These are phyloP conservation scores for Gracilariopsis chorda DNA, from an alignment of 23 red algal genomes.

Conservation along the genomic window DNA sequence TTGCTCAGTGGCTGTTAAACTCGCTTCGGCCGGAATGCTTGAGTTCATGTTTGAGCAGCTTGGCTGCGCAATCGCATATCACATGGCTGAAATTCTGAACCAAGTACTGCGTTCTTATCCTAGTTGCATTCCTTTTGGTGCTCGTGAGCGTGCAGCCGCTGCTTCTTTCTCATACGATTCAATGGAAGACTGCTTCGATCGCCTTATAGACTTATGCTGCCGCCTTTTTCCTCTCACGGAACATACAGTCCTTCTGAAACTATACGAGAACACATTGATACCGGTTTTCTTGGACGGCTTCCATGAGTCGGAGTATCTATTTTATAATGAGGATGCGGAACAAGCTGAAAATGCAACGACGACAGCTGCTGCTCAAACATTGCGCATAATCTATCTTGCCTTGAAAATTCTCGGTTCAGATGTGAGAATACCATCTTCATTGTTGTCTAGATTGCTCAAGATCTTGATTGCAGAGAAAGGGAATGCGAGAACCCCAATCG, in stretches of 20 bases:
- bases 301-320: conserved; percentile 62
- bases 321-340: conserved; percentile 28
- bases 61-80: conserved; percentile 57
- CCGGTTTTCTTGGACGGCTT: conserved; percentile 67
- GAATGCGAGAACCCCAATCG: conserved; percentile 28
- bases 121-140: conserved; percentile 24
- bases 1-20: conserved; percentile 31
- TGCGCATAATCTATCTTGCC: conserved; percentile 66
- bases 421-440: conserved; percentile 55
- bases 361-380: conserved; percentile 56
- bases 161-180: conserved; percentile 74
- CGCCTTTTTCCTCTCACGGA: conserved; percentile 78
- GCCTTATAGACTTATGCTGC: conserved; percentile 69
- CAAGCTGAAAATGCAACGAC: conserved; percentile 43
- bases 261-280: conserved; percentile 67
- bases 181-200: conserved; percentile 77
- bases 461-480: conserved; percentile 68
- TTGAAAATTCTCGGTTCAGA: conserved; percentile 61
- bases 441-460: conserved; percentile 49
- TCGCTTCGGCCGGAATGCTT: conserved; percentile 55
- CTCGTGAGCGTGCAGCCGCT: conserved; percentile 64
- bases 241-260: conserved; percentile 55
- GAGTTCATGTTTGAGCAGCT: conserved; percentile 80
- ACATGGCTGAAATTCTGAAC: conserved; percentile 64
- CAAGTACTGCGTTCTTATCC: conserved; percentile 56